phyloP scores from a whole-genome alignment of 2,329 filamentous ascomycete genomes.

The Sporothrix dimorphospora region DNA sequence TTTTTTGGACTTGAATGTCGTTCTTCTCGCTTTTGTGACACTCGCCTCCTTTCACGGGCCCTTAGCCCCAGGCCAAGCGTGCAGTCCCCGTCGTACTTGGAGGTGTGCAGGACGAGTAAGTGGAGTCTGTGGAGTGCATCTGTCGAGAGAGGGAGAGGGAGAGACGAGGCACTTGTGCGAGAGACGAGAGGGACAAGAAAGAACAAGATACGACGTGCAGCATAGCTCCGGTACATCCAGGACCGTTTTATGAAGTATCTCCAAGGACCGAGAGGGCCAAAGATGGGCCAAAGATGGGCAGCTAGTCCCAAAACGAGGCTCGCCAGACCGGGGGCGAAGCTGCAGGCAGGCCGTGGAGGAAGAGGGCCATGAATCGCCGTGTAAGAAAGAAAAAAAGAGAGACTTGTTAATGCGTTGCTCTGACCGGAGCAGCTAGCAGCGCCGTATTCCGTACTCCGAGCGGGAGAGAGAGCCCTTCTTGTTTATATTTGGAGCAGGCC shows the following conservation, averaged over 20 bases:
- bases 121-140: conserved; percentile 5
- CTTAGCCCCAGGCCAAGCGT: not conserved
- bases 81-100: not conserved
- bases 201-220: not conserved
- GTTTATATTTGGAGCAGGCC: conserved; percentile 13
- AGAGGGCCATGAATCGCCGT: not conserved
- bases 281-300: not conserved
- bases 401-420: not conserved
- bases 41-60: no score
- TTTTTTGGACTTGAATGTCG: not conserved
- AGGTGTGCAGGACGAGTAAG: conserved; percentile 22
- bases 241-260: not conserved
- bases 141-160: not conserved
- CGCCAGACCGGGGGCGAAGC: not conserved
- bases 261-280: not conserved
- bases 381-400: not conserved
- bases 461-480: no score
- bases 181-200: not conserved
- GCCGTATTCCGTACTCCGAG: not conserved
- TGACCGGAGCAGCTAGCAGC: not conserved
- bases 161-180: not conserved
- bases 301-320: not conserved
- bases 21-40: conserved; percentile 3
- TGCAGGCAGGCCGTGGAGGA: not conserved
- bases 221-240: not conserved